phyloP scores from a whole-genome alignment of 163 green algal genomes.

The Chlamydomonas reinhardtii region DNA sequence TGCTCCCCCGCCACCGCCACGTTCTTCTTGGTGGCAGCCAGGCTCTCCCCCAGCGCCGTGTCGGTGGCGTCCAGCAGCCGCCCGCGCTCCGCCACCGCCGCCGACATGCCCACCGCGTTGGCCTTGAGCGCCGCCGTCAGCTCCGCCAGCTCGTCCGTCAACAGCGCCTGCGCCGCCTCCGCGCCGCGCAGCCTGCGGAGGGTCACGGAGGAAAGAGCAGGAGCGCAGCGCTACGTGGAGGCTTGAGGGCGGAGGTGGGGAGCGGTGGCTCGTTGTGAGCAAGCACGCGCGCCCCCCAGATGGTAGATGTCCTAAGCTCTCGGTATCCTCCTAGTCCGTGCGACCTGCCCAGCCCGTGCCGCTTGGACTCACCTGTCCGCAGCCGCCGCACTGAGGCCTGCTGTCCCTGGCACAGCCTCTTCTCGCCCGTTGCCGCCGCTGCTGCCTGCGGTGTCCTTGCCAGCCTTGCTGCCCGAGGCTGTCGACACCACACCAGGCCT shows the following conservation, averaged over 20 bases:
- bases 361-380: neutral
- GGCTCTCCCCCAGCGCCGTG: slow-evolving; percentile 63
- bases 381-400: neutral
- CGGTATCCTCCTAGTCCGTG: too few species aligned
- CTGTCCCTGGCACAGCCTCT: neutral
- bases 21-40: slow-evolving; percentile 49
- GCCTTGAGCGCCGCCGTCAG: slow-evolving; percentile 75
- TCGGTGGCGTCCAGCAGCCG: slow-evolving; percentile 77
- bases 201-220: too few species aligned
- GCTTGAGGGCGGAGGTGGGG: too few species aligned
- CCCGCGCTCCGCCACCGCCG: slow-evolving; percentile 60
- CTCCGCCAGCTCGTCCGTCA: slow-evolving; percentile 81
- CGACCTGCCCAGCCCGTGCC: neutral
- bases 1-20: slow-evolving; percentile 58
- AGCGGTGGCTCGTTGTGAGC: too few species aligned
- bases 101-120: slow-evolving; percentile 72
- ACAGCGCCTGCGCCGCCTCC: slow-evolving; percentile 69
- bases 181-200: slow-evolving; percentile 48
- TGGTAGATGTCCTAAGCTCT: too few species aligned
- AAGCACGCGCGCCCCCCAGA: too few species aligned
- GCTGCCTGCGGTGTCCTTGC: neutral
- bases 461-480: too few species aligned
- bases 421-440: too few species aligned
- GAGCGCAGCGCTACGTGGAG: neutral
- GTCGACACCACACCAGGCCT: too few species aligned